Base-by-base conservation (phyloP, 1,284 basidiomycete species). In the Gymnopus androsaceus region DNA sequence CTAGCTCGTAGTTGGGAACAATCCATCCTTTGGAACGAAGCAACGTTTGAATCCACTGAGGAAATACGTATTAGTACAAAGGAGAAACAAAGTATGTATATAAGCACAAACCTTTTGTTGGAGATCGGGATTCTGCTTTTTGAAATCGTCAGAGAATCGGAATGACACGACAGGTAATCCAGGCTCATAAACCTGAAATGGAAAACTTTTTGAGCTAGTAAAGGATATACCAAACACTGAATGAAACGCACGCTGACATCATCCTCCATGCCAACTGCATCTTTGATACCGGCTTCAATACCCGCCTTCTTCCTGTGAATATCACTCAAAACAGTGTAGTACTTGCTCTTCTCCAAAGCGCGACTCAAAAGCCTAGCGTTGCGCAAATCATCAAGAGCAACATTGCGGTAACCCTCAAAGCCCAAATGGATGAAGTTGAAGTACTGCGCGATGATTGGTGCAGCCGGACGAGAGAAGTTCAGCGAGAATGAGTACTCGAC, bases 111-210 rank as follows among this genome's bases (percentile, higher is more conserved):
- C n/a, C n/a, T 82, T 83, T 72, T 98, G 95, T 70, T 95, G 79
- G 44, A 94, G 67, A 28, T 88, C 79, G 0, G 92, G 92, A 66
- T 92, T 71, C 56, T 87, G 70, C 59, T 79, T 54, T 68, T 85
- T 79, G 76, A 93, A 90, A 14, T 78, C 73, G 66, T 97, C 88
- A 1, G 88, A 88, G 78, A 97, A 95, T 49, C 86, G 81, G 87
- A 98, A 98, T 0, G 92, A 77, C 0, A 98, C 93, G 14, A 98
- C 95, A 3, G 95, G 95, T 19, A 98, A 77, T 2, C 92, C 92
- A 2, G 91, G 83, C 4, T 75, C 68, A 69, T 94, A 95, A 41
- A 69, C 76, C 84, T 91, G 64, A 7, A 63, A 57, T 46, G 12
- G n/a, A n/a, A n/a, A n/a, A n/a, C n/a, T n/a, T n/a, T 31, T 30